Percentiles rank a stretch among this genome's conserved stretches.
phyloP scores from a whole-genome alignment of 1,139 yeast genomes.

The Yamadazyma oceani region DNA sequence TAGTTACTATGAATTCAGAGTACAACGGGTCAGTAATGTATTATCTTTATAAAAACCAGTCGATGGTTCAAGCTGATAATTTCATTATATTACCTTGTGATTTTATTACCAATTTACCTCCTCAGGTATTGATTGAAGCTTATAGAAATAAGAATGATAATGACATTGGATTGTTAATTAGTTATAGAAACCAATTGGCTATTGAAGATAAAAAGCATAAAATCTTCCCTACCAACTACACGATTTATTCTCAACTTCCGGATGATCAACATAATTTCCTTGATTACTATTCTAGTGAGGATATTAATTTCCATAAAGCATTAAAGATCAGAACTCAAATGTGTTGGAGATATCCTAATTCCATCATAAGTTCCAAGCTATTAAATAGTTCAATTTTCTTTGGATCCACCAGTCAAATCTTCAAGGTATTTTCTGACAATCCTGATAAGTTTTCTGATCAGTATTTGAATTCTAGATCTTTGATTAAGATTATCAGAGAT shows the following conservation, averaged over 20 bases:
- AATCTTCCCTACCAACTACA: slow-evolving; percentile 51
- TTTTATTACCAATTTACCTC: slow-evolving; percentile 87
- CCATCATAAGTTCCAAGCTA: slow-evolving; percentile 72
- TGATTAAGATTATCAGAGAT: slow-evolving; percentile 77
- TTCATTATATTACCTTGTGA: slow-evolving; percentile 91
- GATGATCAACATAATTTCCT: slow-evolving; percentile 57
- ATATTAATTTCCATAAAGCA: slow-evolving; percentile 66
- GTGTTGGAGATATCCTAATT: slow-evolving; percentile 83
- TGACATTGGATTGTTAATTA: slow-evolving; percentile 70
- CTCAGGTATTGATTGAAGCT: slow-evolving; percentile 82
- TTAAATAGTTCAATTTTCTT: slow-evolving; percentile 80
- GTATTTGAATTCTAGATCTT: slow-evolving; percentile 47
- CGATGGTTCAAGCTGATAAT: slow-evolving; percentile 37
- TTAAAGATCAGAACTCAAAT: slow-evolving; percentile 80
- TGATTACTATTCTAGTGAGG: slow-evolving; percentile 67
- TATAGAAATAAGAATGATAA: slow-evolving; percentile 67
- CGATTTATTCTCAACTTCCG: slow-evolving; percentile 44
- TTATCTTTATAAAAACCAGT: slow-evolving; percentile 43
- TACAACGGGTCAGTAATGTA: slow-evolving; percentile 65
- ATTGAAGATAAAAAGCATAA: slow-evolving; percentile 69
- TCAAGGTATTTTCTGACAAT: slow-evolving; percentile 33
- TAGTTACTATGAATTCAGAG: slow-evolving; percentile 38
- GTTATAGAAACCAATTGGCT: slow-evolving; percentile 71
- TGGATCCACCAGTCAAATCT: slow-evolving; percentile 53
- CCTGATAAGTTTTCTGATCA: slow-evolving; percentile 35